These are phyloP conservation scores for Blepharisma undulans DNA, from an alignment of 169 alveolate genomes.

Conservation along the genomic window DNA sequence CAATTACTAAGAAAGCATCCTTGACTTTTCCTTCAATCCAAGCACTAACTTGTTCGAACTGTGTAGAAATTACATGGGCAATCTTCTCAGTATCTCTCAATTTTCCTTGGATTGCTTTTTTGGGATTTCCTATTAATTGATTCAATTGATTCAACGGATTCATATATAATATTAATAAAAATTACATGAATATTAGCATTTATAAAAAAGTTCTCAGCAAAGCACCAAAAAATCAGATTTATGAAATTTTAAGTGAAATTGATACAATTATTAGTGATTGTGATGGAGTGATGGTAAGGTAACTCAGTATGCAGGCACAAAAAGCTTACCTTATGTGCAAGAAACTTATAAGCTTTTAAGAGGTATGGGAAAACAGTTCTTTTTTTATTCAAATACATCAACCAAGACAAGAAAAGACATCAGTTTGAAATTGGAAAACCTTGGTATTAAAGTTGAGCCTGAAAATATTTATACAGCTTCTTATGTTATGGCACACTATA, in stretches of 20 bases:
- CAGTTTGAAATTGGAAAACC: not conserved
- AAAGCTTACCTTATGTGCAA: not conserved
- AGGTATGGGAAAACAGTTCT: not conserved
- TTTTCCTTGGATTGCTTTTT: not conserved
- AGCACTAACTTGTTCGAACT: not conserved
- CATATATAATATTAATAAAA: not conserved
- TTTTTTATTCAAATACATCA: not conserved
- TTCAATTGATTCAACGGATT: not conserved
- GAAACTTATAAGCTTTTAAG: not conserved
- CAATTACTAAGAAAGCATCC: not conserved
- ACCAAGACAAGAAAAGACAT: not conserved
- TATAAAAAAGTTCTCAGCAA: not conserved
- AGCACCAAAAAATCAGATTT: not conserved
- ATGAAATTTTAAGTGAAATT: not conserved
- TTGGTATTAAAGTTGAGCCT: not conserved
- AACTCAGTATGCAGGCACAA: conserved; percentile 2
- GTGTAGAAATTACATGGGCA: not conserved
- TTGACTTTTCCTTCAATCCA: not conserved
- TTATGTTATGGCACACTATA: conserved; percentile 10
- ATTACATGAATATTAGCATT: not conserved
- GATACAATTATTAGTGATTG: not conserved
- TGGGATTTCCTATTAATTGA: not conserved
- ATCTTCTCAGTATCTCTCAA: not conserved
- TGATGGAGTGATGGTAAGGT: not conserved
- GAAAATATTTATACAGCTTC: not conserved